These are phyloP conservation scores for Xylariomycetidae sp. DNA, from an alignment of 2,329 filamentous ascomycete genomes.

Conservation along the genomic window DNA sequence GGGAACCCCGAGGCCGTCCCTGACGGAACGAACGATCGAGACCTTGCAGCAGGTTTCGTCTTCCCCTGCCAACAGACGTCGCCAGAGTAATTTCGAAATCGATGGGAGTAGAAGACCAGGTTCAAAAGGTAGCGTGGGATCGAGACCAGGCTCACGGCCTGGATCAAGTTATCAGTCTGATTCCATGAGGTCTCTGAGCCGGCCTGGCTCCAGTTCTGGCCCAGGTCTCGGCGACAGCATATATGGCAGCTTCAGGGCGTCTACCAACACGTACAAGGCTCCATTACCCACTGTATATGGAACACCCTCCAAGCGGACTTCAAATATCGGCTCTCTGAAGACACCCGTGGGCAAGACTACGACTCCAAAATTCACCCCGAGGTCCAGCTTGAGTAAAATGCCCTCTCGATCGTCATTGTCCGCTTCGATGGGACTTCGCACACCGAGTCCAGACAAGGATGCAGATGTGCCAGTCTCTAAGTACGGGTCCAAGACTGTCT, in stretches of 20 bases:
- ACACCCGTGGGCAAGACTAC: constrained; percentile 26
- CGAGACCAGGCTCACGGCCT: constrained; percentile 53
- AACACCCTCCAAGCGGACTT: constrained; percentile 35
- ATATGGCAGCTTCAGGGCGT: constrained; percentile 37
- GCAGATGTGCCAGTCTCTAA: constrained; percentile 27
- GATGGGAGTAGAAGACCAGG: constrained; percentile 55
- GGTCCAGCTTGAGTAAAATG: constrained; percentile 23
- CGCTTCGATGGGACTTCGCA: constrained; percentile 23
- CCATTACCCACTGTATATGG: constrained; percentile 39
- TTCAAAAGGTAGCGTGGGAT: constrained; percentile 46
- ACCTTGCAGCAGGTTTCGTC: constrained; percentile 74
- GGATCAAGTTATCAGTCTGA: constrained; percentile 59
- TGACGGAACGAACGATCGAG: constrained; percentile 82
- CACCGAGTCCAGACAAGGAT: constrained; percentile 36
- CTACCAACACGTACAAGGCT: constrained; percentile 39
- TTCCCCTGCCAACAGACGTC: constrained; percentile 65
- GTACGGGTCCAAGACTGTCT: constrained; percentile 42
- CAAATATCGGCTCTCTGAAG: constrained; percentile 31
- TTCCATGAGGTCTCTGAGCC: constrained; percentile 46
- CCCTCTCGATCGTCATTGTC: constrained; percentile 30
- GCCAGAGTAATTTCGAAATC: constrained; percentile 65
- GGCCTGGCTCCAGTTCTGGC: constrained; percentile 51
- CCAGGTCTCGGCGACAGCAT: constrained; percentile 38
- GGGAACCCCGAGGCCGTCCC: constrained; percentile 43
- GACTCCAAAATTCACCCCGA: constrained; percentile 18